Evolutionary conservation across 139 green algal species (phyloP).

Genomic region (Chlamydomonas applanata): DNA sequence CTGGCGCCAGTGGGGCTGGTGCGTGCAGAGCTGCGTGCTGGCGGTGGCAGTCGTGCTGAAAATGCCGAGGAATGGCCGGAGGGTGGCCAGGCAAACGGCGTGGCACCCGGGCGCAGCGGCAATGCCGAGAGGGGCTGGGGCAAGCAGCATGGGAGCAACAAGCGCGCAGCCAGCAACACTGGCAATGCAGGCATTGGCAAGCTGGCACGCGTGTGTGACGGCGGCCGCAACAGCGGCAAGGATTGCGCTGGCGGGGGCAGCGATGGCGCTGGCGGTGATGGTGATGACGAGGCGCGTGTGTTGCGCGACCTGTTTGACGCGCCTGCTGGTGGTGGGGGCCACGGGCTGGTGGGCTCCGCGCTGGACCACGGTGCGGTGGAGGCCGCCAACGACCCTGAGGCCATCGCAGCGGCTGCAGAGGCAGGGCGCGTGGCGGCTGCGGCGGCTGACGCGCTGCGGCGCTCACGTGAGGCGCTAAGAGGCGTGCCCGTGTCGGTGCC

Average conservation of each 20-base stretch:
- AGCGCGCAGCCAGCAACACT: too few relatives aligned
- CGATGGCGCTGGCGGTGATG: neutral
- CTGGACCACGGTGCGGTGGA: slow-evolving; percentile 87
- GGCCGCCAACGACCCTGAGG: slow-evolving; percentile 63
- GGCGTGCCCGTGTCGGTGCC: slow-evolving; percentile 63
- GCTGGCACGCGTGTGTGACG: too few relatives aligned
- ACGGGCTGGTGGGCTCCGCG: slow-evolving; percentile 68
- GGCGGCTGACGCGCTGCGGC: slow-evolving; percentile 68
- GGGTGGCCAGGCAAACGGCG: too few relatives aligned
- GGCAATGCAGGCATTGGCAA: too few relatives aligned
- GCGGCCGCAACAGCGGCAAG: too few relatives aligned
- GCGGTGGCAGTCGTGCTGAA: neutral
- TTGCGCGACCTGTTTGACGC: slow-evolving; percentile 88
- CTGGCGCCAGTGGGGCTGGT: neutral
- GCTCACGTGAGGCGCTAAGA: slow-evolving; percentile 8
- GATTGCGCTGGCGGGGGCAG: neutral
- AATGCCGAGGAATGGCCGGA: too few relatives aligned
- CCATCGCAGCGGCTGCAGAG: slow-evolving; percentile 52
- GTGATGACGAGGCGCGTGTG: slow-evolving; percentile 64
- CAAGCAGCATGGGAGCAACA: too few relatives aligned
- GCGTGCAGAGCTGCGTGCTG: neutral
- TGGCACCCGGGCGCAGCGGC: too few relatives aligned
- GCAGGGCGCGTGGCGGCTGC: slow-evolving; percentile 52
- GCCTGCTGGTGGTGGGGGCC: slow-evolving; percentile 19
- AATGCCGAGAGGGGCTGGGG: too few relatives aligned